phyloP scores from a whole-genome alignment of 352 stramenopile species.

The Elongisporangium prolatum region DNA sequence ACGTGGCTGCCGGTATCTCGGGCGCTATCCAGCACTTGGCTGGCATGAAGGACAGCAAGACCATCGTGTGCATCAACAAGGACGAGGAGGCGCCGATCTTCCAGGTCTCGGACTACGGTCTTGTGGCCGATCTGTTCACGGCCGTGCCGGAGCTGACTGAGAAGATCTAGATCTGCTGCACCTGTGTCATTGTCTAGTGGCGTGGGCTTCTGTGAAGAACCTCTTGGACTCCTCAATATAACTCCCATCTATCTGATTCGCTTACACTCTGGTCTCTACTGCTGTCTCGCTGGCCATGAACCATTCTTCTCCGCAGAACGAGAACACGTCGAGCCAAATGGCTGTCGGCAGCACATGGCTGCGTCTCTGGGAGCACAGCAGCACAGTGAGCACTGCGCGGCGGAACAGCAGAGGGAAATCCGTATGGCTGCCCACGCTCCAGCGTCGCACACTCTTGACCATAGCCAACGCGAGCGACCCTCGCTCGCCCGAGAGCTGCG shows the following conservation, averaged over 20 bases:
- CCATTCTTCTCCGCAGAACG: conserved; percentile 54
- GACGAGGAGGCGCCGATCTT: conserved; percentile 99
- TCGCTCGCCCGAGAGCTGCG: conserved; percentile 30
- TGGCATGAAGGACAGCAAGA: conserved; percentile 99
- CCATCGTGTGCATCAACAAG: conserved; percentile 99
- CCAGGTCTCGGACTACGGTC: conserved; percentile 97
- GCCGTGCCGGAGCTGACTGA: conserved; percentile 96
- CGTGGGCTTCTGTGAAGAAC: background rate
- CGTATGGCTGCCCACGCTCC: conserved; percentile 37
- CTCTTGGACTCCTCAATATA: background rate
- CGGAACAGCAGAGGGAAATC: conserved; percentile 44
- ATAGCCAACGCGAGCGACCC: conserved; percentile 58
- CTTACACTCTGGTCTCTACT: background rate
- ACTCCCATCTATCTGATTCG: too few species aligned
- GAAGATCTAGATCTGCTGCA: conserved; percentile 86
- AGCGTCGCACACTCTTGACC: conserved; percentile 27
- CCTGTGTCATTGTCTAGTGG: conserved; percentile 1
- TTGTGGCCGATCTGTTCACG: conserved; percentile 98
- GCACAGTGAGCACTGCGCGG: conserved; percentile 21
- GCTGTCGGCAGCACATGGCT: conserved; percentile 32
- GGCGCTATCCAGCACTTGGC: conserved; percentile 99
- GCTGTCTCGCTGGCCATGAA: conserved; percentile 13
- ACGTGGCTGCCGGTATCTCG: conserved; percentile 96
- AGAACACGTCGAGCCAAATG: conserved; percentile 49
- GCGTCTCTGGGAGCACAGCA: conserved; percentile 39